These are phyloP conservation scores for Aspergillus biplanus DNA, from an alignment of 495 filamentous ascomycete genomes.

Conservation along the genomic window DNA sequence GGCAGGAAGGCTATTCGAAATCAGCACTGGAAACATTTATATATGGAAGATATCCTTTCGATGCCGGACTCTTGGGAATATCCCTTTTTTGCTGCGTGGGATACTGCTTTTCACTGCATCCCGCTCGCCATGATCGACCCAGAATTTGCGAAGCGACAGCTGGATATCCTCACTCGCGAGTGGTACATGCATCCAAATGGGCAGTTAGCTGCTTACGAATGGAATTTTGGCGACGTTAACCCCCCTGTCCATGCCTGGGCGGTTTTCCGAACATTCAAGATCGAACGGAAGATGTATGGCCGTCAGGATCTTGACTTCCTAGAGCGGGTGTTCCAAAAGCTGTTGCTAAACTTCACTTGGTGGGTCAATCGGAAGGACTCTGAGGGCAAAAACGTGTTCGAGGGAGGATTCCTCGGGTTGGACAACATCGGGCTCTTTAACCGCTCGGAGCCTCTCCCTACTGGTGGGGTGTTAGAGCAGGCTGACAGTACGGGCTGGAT, in stretches of 20 bases:
- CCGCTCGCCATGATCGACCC: conserved; percentile 96
- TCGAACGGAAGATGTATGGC: conserved; percentile 95
- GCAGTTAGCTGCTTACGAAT: conserved; percentile 89
- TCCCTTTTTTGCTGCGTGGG: conserved; percentile 98
- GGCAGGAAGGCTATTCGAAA: conserved; percentile 83
- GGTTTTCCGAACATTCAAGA: conserved; percentile 93
- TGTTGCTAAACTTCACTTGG: conserved; percentile 97
- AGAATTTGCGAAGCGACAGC: conserved; percentile 95
- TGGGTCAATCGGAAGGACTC: conserved; percentile 96
- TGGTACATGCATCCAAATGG: conserved; percentile 99
- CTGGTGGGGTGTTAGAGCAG: conserved; percentile 90
- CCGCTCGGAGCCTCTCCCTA: conserved; percentile 93
- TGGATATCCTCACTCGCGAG: conserved; percentile 92
- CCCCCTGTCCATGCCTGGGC: conserved; percentile 97
- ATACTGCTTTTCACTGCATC: conserved; percentile 95
- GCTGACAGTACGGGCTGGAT: conserved; percentile 99
- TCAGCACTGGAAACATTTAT: conserved; percentile 86
- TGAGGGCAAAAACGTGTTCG: conserved; percentile 94
- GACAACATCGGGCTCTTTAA: conserved; percentile 99
- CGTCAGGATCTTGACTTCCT: conserved; percentile 93
- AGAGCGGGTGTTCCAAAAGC: conserved; percentile 94
- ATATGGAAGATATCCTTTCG: conserved; percentile 91
- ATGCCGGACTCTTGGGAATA: conserved; percentile 99
- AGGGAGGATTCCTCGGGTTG: conserved; percentile 93
- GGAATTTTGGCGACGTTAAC: conserved; percentile 98